phyloP scores from a whole-genome alignment of 1,139 yeast species.

The Suhomyces yuchorum region DNA sequence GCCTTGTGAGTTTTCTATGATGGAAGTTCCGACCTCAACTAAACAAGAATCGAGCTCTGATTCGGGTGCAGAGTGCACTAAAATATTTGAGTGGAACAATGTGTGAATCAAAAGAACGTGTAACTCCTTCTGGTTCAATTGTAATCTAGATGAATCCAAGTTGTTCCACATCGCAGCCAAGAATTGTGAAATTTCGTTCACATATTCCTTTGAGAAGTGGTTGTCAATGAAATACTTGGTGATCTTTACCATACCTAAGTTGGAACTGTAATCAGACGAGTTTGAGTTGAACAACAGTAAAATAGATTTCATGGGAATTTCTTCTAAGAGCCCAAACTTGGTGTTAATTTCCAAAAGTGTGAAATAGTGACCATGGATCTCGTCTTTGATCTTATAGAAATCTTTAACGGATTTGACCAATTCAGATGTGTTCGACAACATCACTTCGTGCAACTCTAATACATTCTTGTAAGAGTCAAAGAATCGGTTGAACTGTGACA shows the following conservation, averaged over 20 bases:
- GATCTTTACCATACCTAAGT: slow-evolving; percentile 26
- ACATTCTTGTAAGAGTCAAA: slow-evolving; percentile 11
- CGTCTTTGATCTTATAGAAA: slow-evolving; percentile 50
- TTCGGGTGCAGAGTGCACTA: slow-evolving; percentile 25
- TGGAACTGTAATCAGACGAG: slow-evolving; percentile 29
- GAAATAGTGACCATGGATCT: slow-evolving; percentile 38
- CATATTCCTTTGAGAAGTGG: slow-evolving; percentile 14
- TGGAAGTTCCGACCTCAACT: slow-evolving; percentile 40
- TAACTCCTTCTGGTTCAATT: slow-evolving; percentile 63
- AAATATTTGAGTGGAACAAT: slow-evolving; percentile 31
- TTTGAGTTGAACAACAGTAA: slow-evolving; percentile 23
- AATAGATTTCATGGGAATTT: slow-evolving; percentile 13
- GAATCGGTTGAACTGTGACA: slow-evolving; percentile 16
- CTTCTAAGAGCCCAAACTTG: slow-evolving; percentile 3
- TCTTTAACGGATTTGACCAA: slow-evolving; percentile 29
- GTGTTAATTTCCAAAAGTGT: slow-evolving; percentile 17
- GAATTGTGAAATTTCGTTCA: slow-evolving; percentile 29
- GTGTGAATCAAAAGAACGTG: slow-evolving; percentile 59
- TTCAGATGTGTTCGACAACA: slow-evolving; percentile 28
- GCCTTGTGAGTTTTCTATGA: slow-evolving; percentile 55
- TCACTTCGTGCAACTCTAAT: slow-evolving; percentile 20
- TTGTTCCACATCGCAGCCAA: slow-evolving; percentile 57
- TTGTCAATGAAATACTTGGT: slow-evolving; percentile 14
- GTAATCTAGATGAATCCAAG: slow-evolving; percentile 60
- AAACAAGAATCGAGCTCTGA: slow-evolving; percentile 30